Conservation (phyloP, 2,329 filamentous ascomycete species). For the Teratosphaeria gauchensis region DNA sequence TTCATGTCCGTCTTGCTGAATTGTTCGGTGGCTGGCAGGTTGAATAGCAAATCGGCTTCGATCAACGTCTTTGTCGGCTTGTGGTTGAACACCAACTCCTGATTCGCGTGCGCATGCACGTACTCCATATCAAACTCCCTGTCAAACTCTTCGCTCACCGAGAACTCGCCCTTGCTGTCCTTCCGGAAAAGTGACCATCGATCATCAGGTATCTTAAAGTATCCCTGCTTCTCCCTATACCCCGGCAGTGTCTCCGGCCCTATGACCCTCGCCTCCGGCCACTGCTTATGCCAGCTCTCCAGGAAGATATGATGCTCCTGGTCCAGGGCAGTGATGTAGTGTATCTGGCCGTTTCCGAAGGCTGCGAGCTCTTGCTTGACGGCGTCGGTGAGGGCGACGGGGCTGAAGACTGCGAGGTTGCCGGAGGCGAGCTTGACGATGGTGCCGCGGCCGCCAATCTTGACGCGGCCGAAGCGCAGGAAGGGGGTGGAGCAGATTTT, state of each 20-base stretch:
- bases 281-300: conserved; percentile 71
- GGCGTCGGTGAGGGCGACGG: conserved; percentile 71
- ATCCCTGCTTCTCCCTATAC: conserved; percentile 51
- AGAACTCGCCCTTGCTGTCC: conserved; percentile 21
- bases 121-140: conserved; percentile 77
- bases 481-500: conserved; percentile 78
- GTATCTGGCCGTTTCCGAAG: conserved; percentile 47
- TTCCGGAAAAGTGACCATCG: conserved; percentile 46
- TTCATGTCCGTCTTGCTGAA: conserved; percentile 48
- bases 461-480: conserved; percentile 64
- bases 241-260: conserved; percentile 74
- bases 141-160: conserved; percentile 70
- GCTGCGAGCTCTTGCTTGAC: conserved; percentile 47
- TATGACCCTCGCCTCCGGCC: conserved; percentile 68
- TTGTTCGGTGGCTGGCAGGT: conserved; percentile 79
- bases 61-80: conserved; percentile 71
- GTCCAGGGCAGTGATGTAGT: conserved; percentile 81
- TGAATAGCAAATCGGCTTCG: conserved; percentile 86
- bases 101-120: conserved; percentile 68
- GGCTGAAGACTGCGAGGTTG: conserved; percentile 79
- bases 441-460: conserved; percentile 79
- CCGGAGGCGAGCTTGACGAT: conserved; percentile 72
- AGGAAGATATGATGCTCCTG: conserved; percentile 94
- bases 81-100: conserved; percentile 81
- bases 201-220: conserved; percentile 18